Base-by-base conservation (phyloP, 441 rosid species). In the Brassica hybrid region DNA sequence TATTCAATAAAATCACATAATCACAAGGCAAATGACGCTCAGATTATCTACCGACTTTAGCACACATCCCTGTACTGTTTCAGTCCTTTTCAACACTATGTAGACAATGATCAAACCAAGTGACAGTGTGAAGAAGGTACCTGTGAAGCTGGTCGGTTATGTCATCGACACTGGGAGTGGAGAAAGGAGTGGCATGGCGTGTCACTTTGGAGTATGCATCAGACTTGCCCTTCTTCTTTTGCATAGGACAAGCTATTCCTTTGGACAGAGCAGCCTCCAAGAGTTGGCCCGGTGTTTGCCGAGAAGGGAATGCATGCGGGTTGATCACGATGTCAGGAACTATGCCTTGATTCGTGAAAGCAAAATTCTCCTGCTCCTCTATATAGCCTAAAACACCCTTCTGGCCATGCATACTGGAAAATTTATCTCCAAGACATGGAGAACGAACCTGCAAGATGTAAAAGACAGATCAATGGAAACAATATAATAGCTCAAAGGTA, bases 371-470 rank as follows among this genome's bases (percentile, higher is more conserved):
- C 65, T 94, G 98, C 10, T 94, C 84, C 87, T 94, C 99, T 76
- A 96, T 56, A 77, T 87, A 92, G 58, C 98, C 99, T 32, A 96
- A 82, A 32, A 94, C 99, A 76, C 98, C 99, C 86, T 96, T 94
- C 71, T 94, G 98, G 41, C 99, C 98, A 75, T 94, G 99, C 99
- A 96, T 94, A 83, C 99, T 94, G 4, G 97, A 94, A 71, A 96
- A 96, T 80, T 96, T 96, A 84, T 96, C 97, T 63, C 99, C 99
- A 23, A 94, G 97, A 81, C 90, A 84, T 0, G 99, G 97, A 50
- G 93, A 80, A 19, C 98, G 94, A 77, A 96, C 91, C 98, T 96
- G 72, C 30, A 56, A 66, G 16, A 41, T 66, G 59, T 17, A 50
- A 62, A 59, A 66, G 14, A 56, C 56, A 79, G 52, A 76, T 72